Conservation (phyloP, 805 yeast species). For the Kluyveromyces wickerhamii region DNA sequence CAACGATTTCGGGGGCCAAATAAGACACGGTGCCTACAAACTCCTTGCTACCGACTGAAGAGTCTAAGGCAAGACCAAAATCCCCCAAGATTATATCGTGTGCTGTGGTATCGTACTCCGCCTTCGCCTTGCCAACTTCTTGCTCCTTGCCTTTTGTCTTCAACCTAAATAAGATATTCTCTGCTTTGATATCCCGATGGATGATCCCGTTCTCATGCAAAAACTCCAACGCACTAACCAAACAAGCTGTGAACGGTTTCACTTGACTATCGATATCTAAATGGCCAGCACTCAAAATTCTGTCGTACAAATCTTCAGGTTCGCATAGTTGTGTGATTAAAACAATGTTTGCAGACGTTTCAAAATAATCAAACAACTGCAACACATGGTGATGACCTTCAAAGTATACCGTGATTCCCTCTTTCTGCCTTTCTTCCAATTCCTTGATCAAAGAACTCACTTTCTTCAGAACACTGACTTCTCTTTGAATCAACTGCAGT, state of each 20-base stretch:
- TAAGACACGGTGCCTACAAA: slow-evolving; percentile 65
- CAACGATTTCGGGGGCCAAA: slow-evolving; percentile 65
- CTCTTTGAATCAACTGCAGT: slow-evolving; percentile 44
- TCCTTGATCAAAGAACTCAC: slow-evolving; percentile 19
- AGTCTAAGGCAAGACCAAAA: slow-evolving; percentile 48
- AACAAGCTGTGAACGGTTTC: slow-evolving; percentile 39
- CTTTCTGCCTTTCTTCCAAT: slow-evolving; percentile 24
- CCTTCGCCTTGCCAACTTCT: slow-evolving; percentile 5
- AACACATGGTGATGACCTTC: slow-evolving; percentile 42
- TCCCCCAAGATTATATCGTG: slow-evolving; percentile 31
- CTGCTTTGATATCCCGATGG: slow-evolving; percentile 69
- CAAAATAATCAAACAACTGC: slow-evolving; percentile 61
- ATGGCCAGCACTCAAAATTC: slow-evolving; percentile 40
- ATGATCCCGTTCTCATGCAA: slow-evolving; percentile 53
- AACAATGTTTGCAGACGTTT: slow-evolving; percentile 48
- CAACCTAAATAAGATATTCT: slow-evolving; percentile 48
- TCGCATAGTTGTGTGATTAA: slow-evolving; percentile 59
- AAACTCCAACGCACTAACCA: slow-evolving; percentile 48
- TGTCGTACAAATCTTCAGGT: slow-evolving; percentile 63
- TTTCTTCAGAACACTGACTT: slow-evolving; percentile 42
- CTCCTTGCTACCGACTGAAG: slow-evolving; percentile 38
- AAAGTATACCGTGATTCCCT: slow-evolving; percentile 10
- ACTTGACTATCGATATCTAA: slow-evolving; percentile 42
- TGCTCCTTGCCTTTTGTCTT: slow-evolving; percentile 2
- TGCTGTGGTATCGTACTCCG: slow-evolving; percentile 26